Conservation (phyloP, 148 eudicot species). For the Spergularia bocconei region DNA sequence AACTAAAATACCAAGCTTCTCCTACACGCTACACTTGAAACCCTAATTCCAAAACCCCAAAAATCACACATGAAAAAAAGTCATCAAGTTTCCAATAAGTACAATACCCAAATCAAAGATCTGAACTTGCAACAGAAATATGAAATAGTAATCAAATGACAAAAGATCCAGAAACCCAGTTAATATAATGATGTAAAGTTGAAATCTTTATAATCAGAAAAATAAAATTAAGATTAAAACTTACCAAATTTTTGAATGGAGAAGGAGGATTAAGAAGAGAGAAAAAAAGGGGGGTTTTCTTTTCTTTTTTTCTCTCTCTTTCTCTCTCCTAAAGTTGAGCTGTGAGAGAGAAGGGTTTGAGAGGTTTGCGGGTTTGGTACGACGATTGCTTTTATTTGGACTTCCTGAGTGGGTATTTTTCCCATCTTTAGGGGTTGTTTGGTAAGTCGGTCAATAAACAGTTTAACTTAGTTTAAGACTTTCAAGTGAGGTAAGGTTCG, state of each 20-base stretch:
- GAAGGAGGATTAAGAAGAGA: neutral
- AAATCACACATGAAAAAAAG: neutral
- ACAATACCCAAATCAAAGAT: constrained; percentile 5
- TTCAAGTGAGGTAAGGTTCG: no score
- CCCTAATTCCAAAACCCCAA: constrained; percentile 9
- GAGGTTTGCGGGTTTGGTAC: neutral
- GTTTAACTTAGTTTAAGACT: no score
- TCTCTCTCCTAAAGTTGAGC: neutral
- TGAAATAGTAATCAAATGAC: neutral
- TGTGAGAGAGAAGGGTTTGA: neutral
- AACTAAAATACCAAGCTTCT: neutral
- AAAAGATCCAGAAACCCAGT: neutral
- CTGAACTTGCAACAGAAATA: constrained; percentile 1
- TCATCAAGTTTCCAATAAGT: neutral
- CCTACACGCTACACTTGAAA: neutral
- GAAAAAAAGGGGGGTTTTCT: neutral
- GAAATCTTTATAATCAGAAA: neutral
- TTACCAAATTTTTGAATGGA: neutral
- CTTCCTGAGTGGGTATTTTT: no score
- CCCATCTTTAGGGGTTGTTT: no score
- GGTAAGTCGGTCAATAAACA: no score
- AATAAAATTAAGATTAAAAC: neutral
- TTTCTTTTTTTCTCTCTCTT: neutral
- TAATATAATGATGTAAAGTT: neutral
- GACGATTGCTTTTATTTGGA: neutral